These are phyloP conservation scores for Colletotrichum australisinense DNA, from an alignment of 2,329 filamentous ascomycete species.

Conservation along the genomic window DNA sequence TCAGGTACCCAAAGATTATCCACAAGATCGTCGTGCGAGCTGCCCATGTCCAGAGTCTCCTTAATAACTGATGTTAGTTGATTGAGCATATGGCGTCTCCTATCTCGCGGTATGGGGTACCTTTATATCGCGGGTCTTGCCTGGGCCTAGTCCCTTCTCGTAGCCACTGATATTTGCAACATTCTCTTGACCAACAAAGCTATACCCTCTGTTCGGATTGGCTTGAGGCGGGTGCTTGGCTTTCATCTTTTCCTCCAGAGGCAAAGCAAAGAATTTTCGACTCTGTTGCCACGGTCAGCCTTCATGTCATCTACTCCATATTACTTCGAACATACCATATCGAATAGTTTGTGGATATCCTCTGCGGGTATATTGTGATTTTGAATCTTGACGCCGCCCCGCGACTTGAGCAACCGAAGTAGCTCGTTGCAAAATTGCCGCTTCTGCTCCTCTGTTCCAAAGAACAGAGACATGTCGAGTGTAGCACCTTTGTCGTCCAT, in stretches of 20 bases:
- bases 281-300: neutral
- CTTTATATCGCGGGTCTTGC: slow-evolving; percentile 20
- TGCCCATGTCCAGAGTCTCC: slow-evolving; percentile 24
- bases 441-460: slow-evolving; percentile 41
- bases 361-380: slow-evolving; percentile 41
- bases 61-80: neutral
- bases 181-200: slow-evolving; percentile 45
- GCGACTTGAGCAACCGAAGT: slow-evolving; percentile 37
- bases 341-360: slow-evolving; percentile 39
- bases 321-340: slow-evolving; percentile 10
- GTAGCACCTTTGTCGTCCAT: slow-evolving; percentile 24
- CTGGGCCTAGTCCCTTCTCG: slow-evolving; percentile 20
- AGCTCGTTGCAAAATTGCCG: slow-evolving; percentile 40
- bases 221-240: slow-evolving; percentile 44
- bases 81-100: neutral
- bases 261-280: slow-evolving; percentile 37
- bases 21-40: slow-evolving; percentile 6
- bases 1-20: slow-evolving; percentile 54
- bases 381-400: slow-evolving; percentile 39
- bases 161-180: slow-evolving; percentile 40
- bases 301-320: fast-evolving
- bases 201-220: slow-evolving; percentile 46
- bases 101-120: neutral
- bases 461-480: slow-evolving; percentile 45
- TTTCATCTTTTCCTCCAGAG: slow-evolving; percentile 42